Evolutionary conservation across 2,329 filamentous ascomycete genomes (phyloP), one percentile per base, ranked within the genome.

Genomic region (Alternaria dauci): DNA sequence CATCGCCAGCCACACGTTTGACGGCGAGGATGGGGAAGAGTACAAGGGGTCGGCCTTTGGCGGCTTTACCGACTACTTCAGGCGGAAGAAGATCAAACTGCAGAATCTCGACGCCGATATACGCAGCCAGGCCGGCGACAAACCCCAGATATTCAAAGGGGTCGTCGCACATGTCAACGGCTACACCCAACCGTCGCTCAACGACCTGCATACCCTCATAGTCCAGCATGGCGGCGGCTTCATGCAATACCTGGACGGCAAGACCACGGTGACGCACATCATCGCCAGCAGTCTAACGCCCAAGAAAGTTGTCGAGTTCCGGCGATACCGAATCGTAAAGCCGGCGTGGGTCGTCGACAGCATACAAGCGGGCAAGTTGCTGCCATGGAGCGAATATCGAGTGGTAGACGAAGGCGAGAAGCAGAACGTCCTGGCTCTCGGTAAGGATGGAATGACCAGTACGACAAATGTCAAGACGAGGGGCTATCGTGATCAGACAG

Each of bases 261-360:
- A 99, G 81, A 98, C 94, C 1, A 90, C 91, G 76, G 94, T 93
- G 0, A 99, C 96, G 1, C 94, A 99, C 76, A 97, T 99, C 68
- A 93, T 99, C 70, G 94, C 94, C 4, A 94, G 93, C 53, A 90
- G 88, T 54, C 82, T 99, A 23, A 95, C 95, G 0, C 94, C 93
- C 0, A 98, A 97, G 81, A 99, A 99, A 79, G 88, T 88, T 28
- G 87, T 94, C 55, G 95, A 99, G 66, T 97, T 96, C 73, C 86
- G 84, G 55, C 88, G 87, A 66, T 97, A 98, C 78, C 88, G 94
- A 46, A 92, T 99, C 38, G 95, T 97, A 52, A 97, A 95, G 78
- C 95, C 95, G 1, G 89, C 92, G 20, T 99, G 95, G 95, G 87
- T 99, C 3, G 89, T 93, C 14, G 94, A 99, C 69, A 97, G 94